Percentiles rank a stretch among this genome's conserved stretches.
Conservation (phyloP, 768 basidiomycete species). For the Naganishia antarctica region DNA sequence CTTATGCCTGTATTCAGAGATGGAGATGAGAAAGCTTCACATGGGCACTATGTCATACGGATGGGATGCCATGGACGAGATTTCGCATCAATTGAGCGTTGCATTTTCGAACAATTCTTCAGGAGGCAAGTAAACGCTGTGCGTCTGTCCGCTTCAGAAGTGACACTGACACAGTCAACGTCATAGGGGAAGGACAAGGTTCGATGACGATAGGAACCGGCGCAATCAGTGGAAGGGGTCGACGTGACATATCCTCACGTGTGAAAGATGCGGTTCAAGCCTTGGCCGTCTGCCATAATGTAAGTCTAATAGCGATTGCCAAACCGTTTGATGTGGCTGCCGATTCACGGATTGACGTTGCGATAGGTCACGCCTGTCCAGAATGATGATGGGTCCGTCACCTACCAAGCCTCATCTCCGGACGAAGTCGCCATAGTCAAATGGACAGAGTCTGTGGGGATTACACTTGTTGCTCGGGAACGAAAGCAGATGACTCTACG, state of each 20-base stretch:
- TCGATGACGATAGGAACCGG: slow-evolving; percentile 64
- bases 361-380: slow-evolving; percentile 87
- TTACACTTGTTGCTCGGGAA: slow-evolving; percentile 82
- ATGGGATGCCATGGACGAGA: slow-evolving; percentile 98
- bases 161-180: not conserved
- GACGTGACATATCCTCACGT: slow-evolving; percentile 89
- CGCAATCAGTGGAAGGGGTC: slow-evolving; percentile 76
- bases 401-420: slow-evolving; percentile 97
- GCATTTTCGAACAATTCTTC: slow-evolving; percentile 69
- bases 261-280: slow-evolving; percentile 88
- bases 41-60: slow-evolving; percentile 99
- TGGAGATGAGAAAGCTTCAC: slow-evolving; percentile 99
- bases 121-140: slow-evolving; percentile 51
- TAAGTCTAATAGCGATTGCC: too few relatives aligned
- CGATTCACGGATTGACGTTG: not conserved
- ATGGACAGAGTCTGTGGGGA: slow-evolving; percentile 91
- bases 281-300: slow-evolving; percentile 93
- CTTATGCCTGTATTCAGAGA: slow-evolving; percentile 59
- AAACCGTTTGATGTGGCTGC: too few relatives aligned
- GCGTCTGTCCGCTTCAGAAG: not conserved
- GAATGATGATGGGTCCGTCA: slow-evolving; percentile 89
- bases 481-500: slow-evolving; percentile 82
- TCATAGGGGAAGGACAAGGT: slow-evolving; percentile 49
- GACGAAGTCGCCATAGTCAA: slow-evolving; percentile 98
- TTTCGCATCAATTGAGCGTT: slow-evolving; percentile 79